These are phyloP conservation scores for Eustoma russellianum DNA, from an alignment of 257 asterid genomes.

Conservation along the genomic window DNA sequence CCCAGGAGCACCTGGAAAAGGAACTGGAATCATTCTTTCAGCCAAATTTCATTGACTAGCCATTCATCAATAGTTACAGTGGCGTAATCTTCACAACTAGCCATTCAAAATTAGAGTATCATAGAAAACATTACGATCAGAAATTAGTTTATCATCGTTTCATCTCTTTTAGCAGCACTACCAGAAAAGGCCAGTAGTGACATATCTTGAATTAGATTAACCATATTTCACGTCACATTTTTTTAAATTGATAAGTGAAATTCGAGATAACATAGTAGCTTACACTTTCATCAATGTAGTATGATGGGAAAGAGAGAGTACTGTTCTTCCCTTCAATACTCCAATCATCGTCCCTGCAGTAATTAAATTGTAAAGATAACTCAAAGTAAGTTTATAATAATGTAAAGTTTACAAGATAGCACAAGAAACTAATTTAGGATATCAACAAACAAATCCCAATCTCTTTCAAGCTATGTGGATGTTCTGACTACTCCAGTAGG, in stretches of 20 bases:
- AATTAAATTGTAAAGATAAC: constrained; percentile 7
- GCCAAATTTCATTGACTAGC: neutral
- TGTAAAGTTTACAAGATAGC: neutral
- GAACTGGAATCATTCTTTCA: neutral
- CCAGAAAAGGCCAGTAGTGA: neutral
- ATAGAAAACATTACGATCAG: neutral
- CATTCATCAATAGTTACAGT: neutral
- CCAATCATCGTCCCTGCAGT: constrained; percentile 93
- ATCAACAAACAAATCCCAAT: neutral
- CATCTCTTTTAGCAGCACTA: neutral
- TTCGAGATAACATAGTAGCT: constrained; percentile 24
- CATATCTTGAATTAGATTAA: neutral
- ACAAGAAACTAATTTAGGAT: neutral
- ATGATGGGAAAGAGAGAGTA: constrained; percentile 86
- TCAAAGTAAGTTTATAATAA: neutral
- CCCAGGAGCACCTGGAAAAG: neutral
- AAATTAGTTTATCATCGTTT: constrained; percentile 1
- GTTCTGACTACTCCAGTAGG: too few species aligned
- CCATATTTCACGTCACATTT: too few species aligned
- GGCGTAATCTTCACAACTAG: neutral
- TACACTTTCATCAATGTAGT: constrained; percentile 97
- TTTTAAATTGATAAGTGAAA: neutral
- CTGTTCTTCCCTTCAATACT: constrained; percentile 70
- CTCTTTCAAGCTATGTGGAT: too few species aligned
- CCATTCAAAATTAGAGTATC: neutral